phyloP scores from a whole-genome alignment of 1,284 basidiomycete species.

The Crepidotus sp. region DNA sequence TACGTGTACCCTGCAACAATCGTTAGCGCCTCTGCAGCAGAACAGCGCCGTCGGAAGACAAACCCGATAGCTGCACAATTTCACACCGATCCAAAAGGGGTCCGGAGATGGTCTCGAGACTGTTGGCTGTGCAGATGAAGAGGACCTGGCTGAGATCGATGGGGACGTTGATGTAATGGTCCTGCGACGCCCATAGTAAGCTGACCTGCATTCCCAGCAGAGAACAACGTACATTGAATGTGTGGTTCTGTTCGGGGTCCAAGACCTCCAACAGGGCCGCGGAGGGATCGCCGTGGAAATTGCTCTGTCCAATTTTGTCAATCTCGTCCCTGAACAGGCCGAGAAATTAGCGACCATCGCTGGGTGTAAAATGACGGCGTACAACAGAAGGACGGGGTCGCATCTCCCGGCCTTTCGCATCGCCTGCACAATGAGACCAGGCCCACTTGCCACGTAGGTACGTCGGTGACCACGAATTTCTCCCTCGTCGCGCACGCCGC shows the following conservation, averaged over 20 bases:
- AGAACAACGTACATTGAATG: slow-evolving; percentile 57
- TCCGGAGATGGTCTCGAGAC: slow-evolving; percentile 80
- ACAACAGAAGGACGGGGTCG: slow-evolving; percentile 77
- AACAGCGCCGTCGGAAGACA: slow-evolving; percentile 19
- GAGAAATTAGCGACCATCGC: slow-evolving; percentile 21
- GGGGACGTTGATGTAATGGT: slow-evolving; percentile 88
- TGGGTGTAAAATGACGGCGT: slow-evolving; percentile 24
- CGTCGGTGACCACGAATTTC: slow-evolving; percentile 84
- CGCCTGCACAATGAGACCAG: slow-evolving; percentile 83
- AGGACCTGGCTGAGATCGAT: slow-evolving; percentile 82
- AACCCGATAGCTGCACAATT: slow-evolving; percentile 58
- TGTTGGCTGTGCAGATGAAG: slow-evolving; percentile 86
- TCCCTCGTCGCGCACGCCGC: slow-evolving; percentile 85
- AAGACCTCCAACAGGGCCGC: slow-evolving; percentile 85
- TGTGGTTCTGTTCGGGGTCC: slow-evolving; percentile 87
- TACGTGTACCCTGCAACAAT: slow-evolving; percentile 68
- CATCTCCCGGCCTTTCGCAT: slow-evolving; percentile 76
- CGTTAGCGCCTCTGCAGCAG: slow-evolving; percentile 3
- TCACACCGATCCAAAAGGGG: slow-evolving; percentile 76
- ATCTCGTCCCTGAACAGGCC: slow-evolving; percentile 67
- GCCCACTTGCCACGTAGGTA: slow-evolving; percentile 85
- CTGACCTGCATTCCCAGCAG: not conserved
- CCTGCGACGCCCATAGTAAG: slow-evolving; percentile 34
- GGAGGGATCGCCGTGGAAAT: slow-evolving; percentile 84
- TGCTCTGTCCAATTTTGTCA: slow-evolving; percentile 81